Base-by-base conservation (phyloP, 2,329 filamentous ascomycete genomes). In the Alternaria burnsii region DNA sequence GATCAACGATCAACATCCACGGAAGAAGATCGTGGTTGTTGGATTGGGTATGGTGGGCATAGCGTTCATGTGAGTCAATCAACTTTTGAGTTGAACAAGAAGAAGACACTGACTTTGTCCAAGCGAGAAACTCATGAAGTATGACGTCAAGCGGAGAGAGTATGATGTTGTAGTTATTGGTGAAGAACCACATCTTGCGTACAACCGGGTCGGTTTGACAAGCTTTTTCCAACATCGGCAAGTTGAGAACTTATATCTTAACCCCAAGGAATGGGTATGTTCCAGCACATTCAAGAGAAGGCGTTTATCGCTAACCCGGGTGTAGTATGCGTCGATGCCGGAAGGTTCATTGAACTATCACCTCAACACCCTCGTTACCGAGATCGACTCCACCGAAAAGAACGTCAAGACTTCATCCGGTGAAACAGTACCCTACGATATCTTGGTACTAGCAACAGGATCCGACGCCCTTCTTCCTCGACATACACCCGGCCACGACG, bases 41-140 rank as follows among this genome's bases (percentile, higher is more conserved):
- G 93, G 93, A 10, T 80, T 97, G 79, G 93, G 93, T 3, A 97
- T 97, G 94, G 93, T 97, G 44, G 92, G 91, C 40, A 90, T 95
- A 68, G 89, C 91, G 42, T 94, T 96, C 76, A 92, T 96, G 91
- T 94, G 81, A 84, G 90, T 83, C 9, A 16, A 11, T 16, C 12
- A 20, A 4, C 4, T 11, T n/a, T 11, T 6, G 9, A 3, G 1
- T 28, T 14, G 16, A 14, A 12, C 30, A 3, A 34, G 40, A 16
- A 3, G 8, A 2, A 34, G 24, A 38, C 50, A 22, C 61, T 70
- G n/a, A 66, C 16, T 6, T 24, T 0, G 1, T 14, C 2, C 65
- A 69, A 96, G 93, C 71, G 93, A 97, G 79, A 97, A 97, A 79
- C 79, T 97, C 10, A 84, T 97, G 72, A 97, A 97, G 71, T 87